Conservation (phyloP, 495 filamentous ascomycete genomes). For the Aspergillus diversus region DNA sequence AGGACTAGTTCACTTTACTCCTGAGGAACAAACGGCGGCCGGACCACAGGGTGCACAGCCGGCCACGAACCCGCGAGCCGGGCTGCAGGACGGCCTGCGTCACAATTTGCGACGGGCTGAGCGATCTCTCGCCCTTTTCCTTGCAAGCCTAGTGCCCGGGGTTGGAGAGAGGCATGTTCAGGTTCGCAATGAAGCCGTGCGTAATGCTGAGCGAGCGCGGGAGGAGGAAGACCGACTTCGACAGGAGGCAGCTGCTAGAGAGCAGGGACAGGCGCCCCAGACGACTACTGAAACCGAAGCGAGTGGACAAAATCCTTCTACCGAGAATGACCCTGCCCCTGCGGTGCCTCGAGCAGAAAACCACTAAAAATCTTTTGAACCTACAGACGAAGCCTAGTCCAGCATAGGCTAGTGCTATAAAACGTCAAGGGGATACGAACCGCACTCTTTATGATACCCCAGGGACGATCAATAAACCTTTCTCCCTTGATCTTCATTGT, state of each 20-base stretch:
- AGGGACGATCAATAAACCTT: neutral
- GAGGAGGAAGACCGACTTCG: slow-evolving; percentile 38
- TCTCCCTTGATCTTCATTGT: neutral
- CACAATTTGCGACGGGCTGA: slow-evolving; percentile 66
- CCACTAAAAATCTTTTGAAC: slow-evolving; percentile 1
- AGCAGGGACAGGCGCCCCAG: slow-evolving; percentile 12
- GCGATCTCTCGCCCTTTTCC: slow-evolving; percentile 76
- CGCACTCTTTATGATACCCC: slow-evolving; percentile 3
- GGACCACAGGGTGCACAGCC: slow-evolving; percentile 15
- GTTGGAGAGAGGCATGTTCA: slow-evolving; percentile 82
- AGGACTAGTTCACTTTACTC: slow-evolving; percentile 62
- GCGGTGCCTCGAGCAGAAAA: slow-evolving; percentile 22
- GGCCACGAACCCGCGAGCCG: slow-evolving; percentile 23
- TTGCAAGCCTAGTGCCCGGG: slow-evolving; percentile 84
- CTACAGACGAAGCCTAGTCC: neutral
- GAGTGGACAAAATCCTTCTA: slow-evolving; percentile 3
- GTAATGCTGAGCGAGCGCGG: slow-evolving; percentile 52
- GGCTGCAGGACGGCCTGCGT: slow-evolving; percentile 22
- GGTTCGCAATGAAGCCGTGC: slow-evolving; percentile 62
- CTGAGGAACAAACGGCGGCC: slow-evolving; percentile 28
- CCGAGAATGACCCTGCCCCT: slow-evolving; percentile 6
- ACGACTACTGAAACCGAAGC: slow-evolving; percentile 5
- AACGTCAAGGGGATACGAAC: neutral
- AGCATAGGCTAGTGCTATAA: neutral
- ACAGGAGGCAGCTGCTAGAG: slow-evolving; percentile 9